A percentile compares a stretch with the other conserved stretches of the same genome.
phyloP scores from a whole-genome alignment of 75 land plant genomes.

The Pinus tabuliformis region DNA sequence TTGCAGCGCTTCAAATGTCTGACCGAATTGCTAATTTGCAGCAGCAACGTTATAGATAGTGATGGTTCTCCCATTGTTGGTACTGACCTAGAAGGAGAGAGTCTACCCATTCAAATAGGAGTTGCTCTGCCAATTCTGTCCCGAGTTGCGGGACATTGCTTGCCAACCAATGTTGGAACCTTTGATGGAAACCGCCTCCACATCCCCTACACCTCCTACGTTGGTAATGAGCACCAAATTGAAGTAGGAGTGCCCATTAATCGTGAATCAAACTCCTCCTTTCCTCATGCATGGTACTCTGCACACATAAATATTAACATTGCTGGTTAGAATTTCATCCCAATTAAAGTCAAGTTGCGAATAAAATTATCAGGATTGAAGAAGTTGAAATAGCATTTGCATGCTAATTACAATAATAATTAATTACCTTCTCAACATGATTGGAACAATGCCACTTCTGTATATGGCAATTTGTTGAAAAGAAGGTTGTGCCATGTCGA shows the following conservation, averaged over 20 bases:
- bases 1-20: slow-evolving; percentile 28
- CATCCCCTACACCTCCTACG: slow-evolving; percentile 14
- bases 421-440: too few relatives aligned
- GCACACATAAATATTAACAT: slow-evolving; percentile 21
- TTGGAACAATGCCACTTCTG: too few relatives aligned
- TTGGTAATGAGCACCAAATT: too few relatives aligned
- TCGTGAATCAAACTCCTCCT: too few relatives aligned
- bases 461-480: slow-evolving; percentile 61
- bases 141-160: slow-evolving; percentile 26
- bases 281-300: background rate
- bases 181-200: slow-evolving; percentile 16
- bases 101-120: slow-evolving; percentile 20
- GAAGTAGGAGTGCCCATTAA: too few relatives aligned
- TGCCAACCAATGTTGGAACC: slow-evolving; percentile 24
- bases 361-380: too few relatives aligned
- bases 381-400: background rate
- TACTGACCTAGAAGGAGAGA: slow-evolving; percentile 26
- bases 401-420: too few relatives aligned
- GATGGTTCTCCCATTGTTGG: slow-evolving; percentile 19
- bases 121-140: slow-evolving; percentile 26
- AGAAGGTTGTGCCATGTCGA: slow-evolving; percentile 56
- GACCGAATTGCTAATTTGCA: slow-evolving; percentile 24
- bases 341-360: background rate
- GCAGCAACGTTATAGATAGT: slow-evolving; percentile 17
- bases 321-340: background rate